A percentile compares a stretch with the other conserved stretches of the same genome.
Evolutionary conservation across 306 rosid species (phyloP).

Genomic region (Boehmeria nivea): DNA sequence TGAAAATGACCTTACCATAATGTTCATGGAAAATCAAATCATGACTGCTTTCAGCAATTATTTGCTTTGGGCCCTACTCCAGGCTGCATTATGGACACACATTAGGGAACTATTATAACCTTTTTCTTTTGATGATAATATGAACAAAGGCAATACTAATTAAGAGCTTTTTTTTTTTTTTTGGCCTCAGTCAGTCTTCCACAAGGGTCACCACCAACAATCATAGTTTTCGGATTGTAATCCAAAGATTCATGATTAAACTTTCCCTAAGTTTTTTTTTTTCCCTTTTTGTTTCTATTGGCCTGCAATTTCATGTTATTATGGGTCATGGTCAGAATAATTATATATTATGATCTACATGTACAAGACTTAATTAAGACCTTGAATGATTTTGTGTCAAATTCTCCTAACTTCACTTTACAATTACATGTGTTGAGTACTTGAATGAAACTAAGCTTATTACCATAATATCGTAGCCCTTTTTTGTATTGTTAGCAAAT

Average conservation of each 20-base stretch:
- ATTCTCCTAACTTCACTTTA: too few species aligned
- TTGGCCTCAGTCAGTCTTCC: constrained; percentile 15
- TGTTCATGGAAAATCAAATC: constrained; percentile 13
- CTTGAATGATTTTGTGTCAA: too few species aligned
- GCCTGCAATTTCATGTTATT: not conserved
- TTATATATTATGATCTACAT: too few species aligned
- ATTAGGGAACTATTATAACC: not conserved
- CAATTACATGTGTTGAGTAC: too few species aligned
- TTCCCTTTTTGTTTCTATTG: not conserved
- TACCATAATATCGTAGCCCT: too few species aligned
- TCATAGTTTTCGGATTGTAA: constrained; percentile 1
- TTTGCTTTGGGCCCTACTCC: constrained; percentile 11
- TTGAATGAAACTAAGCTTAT: too few species aligned
- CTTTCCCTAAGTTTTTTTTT: not conserved
- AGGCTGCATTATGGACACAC: constrained; percentile 6
- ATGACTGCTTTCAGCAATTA: constrained; percentile 10
- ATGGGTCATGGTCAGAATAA: too few species aligned
- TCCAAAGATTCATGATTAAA: constrained; percentile 1
- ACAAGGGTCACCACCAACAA: not conserved
- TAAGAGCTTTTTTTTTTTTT: constrained; percentile 3
- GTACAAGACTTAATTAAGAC: too few species aligned
- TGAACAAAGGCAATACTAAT: constrained; percentile 6
- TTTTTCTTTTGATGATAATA: constrained; percentile 1
- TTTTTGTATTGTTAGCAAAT: too few species aligned
- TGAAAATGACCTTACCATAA: constrained; percentile 9